phyloP scores from a whole-genome alignment of 2,329 filamentous ascomycete genomes.

The Hymenoscyphus fructigenus region DNA sequence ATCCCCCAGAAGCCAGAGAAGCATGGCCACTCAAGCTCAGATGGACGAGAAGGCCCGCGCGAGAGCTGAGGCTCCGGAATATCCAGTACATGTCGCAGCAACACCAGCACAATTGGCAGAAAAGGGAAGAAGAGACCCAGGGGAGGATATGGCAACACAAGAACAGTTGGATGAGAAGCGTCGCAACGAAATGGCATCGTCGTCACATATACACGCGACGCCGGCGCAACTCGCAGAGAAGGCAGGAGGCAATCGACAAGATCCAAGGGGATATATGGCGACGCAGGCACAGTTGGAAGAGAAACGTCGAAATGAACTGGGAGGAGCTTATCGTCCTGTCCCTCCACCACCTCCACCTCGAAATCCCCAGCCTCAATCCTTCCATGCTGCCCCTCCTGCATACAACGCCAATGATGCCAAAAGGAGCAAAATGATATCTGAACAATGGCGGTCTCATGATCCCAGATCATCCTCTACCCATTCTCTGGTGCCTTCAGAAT shows the following conservation, averaged over 20 bases:
- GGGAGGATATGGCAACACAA: conserved; percentile 23
- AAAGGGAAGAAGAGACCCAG: conserved; percentile 17
- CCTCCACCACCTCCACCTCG: conserved; percentile 34
- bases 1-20: not conserved
- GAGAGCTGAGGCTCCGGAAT: not conserved
- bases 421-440: conserved; percentile 32
- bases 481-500: conserved; percentile 35
- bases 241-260: conserved; percentile 4
- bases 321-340: not conserved
- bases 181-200: not conserved
- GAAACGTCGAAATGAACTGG: conserved; percentile 18
- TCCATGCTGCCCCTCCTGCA: conserved; percentile 29
- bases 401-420: conserved; percentile 32
- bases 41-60: conserved; percentile 15
- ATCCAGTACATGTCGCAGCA: conserved; percentile 1
- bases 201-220: conserved; percentile 13
- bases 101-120: conserved; percentile 29
- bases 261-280: conserved; percentile 14
- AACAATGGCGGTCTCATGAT: conserved; percentile 37
- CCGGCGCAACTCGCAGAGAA: conserved; percentile 29
- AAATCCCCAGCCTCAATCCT: conserved; percentile 16
- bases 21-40: conserved; percentile 18
- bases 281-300: conserved; percentile 28
- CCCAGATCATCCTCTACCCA: conserved; percentile 37
- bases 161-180: conserved; percentile 27